A percentile compares a stretch with the other conserved stretches of the same genome.
Conservation (phyloP, 805 yeast species). For the Candida corydali region DNA sequence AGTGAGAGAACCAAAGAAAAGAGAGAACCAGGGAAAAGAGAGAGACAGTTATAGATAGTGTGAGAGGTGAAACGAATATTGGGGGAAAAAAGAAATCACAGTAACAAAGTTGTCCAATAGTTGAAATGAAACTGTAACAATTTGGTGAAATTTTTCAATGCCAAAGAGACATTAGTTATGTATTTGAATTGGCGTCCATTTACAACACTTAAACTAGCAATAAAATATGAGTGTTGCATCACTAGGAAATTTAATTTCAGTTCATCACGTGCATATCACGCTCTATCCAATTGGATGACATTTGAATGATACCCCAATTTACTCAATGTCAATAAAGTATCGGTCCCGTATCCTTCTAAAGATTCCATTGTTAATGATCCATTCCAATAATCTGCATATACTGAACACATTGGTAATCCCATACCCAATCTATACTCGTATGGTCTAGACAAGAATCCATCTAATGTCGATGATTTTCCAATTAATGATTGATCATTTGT, state of each 20-base stretch:
- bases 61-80: too few relatives aligned
- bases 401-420: conserved; percentile 88
- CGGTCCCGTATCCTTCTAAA: conserved; percentile 89
- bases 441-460: conserved; percentile 65
- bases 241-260: too few relatives aligned
- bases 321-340: conserved; percentile 73
- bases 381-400: conserved; percentile 95
- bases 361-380: conserved; percentile 82
- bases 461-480: conserved; percentile 48
- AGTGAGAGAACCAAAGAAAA: too few relatives aligned
- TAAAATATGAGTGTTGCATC: neutral
- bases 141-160: too few relatives aligned
- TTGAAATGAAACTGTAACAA: too few relatives aligned
- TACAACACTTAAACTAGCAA: too few relatives aligned
- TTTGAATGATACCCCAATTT: conserved; percentile 69
- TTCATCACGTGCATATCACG: conserved; percentile 25
- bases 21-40: neutral
- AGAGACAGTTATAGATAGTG: neutral
- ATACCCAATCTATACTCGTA: conserved; percentile 75
- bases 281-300: conserved; percentile 67
- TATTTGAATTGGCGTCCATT: too few relatives aligned
- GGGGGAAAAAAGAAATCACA: too few relatives aligned
- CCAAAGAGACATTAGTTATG: too few relatives aligned
- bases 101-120: too few relatives aligned
- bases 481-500: conserved; percentile 34